phyloP scores from a whole-genome alignment of 495 filamentous ascomycete genomes.

The Neurospora pannonica region DNA sequence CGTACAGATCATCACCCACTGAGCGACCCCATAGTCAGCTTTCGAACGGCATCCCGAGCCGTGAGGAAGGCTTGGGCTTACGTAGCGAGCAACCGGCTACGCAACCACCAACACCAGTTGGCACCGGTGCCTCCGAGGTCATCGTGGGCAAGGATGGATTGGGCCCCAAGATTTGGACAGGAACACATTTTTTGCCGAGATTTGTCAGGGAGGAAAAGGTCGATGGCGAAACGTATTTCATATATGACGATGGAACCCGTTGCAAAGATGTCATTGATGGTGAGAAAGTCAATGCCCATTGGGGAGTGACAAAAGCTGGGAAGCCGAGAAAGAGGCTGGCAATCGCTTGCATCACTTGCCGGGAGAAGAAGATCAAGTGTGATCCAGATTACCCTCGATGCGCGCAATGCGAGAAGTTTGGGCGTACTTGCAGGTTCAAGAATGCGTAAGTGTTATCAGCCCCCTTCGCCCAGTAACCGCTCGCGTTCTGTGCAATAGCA shows the following conservation, averaged over 20 bases:
- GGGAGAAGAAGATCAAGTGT: constrained; percentile 96
- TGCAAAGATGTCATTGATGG: constrained; percentile 81
- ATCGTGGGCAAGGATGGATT: constrained; percentile 42
- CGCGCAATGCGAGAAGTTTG: constrained; percentile 84
- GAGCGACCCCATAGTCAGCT: constrained; percentile 15
- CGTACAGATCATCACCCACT: constrained; percentile 11
- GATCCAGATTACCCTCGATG: constrained; percentile 80
- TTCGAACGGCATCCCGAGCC: constrained; percentile 2
- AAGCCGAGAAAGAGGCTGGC: constrained; percentile 84
- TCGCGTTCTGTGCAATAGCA: neutral
- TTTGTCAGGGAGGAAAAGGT: constrained; percentile 51
- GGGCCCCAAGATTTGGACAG: constrained; percentile 53
- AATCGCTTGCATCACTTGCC: constrained; percentile 81
- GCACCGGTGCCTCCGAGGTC: constrained; percentile 31
- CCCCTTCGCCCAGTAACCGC: neutral
- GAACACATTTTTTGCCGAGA: constrained; percentile 49
- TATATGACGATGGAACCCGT: constrained; percentile 79
- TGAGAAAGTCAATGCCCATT: constrained; percentile 77
- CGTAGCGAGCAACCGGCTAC: constrained; percentile 20
- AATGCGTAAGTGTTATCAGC: constrained; percentile 59
- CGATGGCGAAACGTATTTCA: constrained; percentile 70
- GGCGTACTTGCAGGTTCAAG: constrained; percentile 73
- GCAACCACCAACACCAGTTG: constrained; percentile 26
- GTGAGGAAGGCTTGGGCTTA: constrained; percentile 9
- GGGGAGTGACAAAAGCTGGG: constrained; percentile 88